Evolutionary conservation across 2,329 filamentous ascomycete genomes (phyloP), one percentile per base, ranked within the genome.

Genomic region (Blumeria hordei): DNA sequence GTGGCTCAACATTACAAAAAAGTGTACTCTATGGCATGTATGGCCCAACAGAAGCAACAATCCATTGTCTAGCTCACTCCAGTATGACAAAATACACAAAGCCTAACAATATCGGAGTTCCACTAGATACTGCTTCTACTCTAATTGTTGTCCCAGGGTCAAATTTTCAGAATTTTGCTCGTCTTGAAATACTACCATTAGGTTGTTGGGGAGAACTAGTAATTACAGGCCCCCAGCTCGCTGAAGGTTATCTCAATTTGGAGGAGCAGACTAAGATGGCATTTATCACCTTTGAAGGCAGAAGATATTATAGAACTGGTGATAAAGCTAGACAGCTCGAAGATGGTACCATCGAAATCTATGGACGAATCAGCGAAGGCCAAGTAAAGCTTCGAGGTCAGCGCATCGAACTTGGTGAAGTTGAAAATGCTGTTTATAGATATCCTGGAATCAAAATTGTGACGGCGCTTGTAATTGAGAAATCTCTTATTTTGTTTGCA

Each of bases 1-100:
- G 86, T 6, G 68, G 67, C 7, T 64, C 70, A 28, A 59, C 62
- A 8, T 58, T 56, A 3, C 57, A 62, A 53, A 53, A 57, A 39
- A 81, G 83, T 60, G 80, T 94, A 45, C 72, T 95, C 0, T 88
- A 86, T 75, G 88, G 81, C 36, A 94, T 94, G 87, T 95, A 95
- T 64, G 88, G 88, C 0, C 88, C 88, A 1, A 95, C 88, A 0
- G 88, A 95, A 68, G 86, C 86, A 7, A 80, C 88, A 0, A 94
- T 95, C 56, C 88, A 95, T 65, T 95, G 86, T 64, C 93, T 86
- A 0, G 67, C 92, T 4, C 81, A 86, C 59, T 70, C 80, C 0
- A 69, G 71, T 0, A 81, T 93, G 61, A 64, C 69, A 6, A 70
- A 72, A 4, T 65, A 67, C 18, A 76, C 75, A 7, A 72, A 76